Base-by-base conservation (phyloP, 306 rosid species). In the Trichosanthes truncata region DNA sequence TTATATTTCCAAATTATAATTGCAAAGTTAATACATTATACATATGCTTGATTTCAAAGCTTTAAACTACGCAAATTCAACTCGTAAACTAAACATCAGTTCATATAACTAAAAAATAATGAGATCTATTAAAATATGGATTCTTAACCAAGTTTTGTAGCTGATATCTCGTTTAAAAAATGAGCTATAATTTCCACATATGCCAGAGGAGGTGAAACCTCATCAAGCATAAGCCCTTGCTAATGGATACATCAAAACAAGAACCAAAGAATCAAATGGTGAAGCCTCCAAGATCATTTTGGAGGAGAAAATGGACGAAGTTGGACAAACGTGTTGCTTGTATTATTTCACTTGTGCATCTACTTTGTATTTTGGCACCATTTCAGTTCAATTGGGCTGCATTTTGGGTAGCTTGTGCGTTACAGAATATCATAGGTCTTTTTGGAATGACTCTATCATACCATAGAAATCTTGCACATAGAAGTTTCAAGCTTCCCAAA, bases 391-490 rank as follows among this genome's bases (percentile, higher is more conserved):
- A 80, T 76, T 92, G 92, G 97, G 53, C 77, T 41, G 91, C 93
- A 38, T 81, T 92, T 73, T 84, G 85, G 81, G 87, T 88, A 13
- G 91, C 96, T 20, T 20, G 83, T 35, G 74, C 85, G 0, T 86
- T 94, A 25, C 86, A 89, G 78, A 43, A 85, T 71, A 84, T 89
- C 38, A 94, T 93, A 0, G 95, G 97, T 25, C 88, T 89, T 5
- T 84, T 92, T 76, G 97, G 97, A 2, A 89, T 91, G 56, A 91
- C 92, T 10, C 82, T 91, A 2, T 94, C 97, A 41, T 94, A 80
- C 36, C 98, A 92, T 63, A 87, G 97, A 82, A 83, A 94, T 80
- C 97, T 94, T 45, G 89, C 98, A 33, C 98, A 94, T 46, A 81
- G 79, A 75, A 94, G 97, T 83, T 90, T 94, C 84, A 89, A 88